These are phyloP conservation scores for Glaciozyma martinii DNA, from an alignment of 768 basidiomycete genomes.

Conservation along the genomic window DNA sequence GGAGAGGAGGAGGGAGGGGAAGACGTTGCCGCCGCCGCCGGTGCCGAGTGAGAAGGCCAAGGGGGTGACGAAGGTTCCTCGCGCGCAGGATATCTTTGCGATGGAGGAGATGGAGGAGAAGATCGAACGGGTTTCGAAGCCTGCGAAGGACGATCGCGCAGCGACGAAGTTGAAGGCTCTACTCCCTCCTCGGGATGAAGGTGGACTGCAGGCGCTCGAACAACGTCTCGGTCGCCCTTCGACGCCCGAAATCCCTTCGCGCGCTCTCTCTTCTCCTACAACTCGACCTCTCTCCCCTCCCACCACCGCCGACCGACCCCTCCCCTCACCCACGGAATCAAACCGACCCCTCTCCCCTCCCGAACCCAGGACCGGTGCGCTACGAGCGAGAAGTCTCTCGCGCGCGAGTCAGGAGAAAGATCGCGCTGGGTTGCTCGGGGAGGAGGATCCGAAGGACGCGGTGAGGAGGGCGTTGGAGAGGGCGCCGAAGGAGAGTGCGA, in stretches of 20 bases:
- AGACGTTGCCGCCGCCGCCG: constrained; percentile 5
- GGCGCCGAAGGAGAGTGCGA: too few relatives aligned
- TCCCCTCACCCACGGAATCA: neutral
- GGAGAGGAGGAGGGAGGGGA: constrained; percentile 3
- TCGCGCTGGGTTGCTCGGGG: neutral
- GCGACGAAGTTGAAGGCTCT: neutral
- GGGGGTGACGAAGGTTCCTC: neutral
- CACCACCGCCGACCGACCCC: neutral
- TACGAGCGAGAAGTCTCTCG: constrained; percentile 10
- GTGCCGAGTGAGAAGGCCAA: neutral
- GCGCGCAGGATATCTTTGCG: constrained; percentile 12
- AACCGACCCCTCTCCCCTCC: neutral
- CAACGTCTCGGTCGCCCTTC: constrained; percentile 4
- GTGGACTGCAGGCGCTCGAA: constrained; percentile 6
- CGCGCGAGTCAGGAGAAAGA: constrained; percentile 3
- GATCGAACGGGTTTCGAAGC: too few relatives aligned
- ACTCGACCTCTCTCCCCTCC: neutral
- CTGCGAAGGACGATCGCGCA: neutral
- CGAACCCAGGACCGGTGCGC: neutral
- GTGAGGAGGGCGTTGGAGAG: constrained; percentile 1
- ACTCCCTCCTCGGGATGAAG: neutral
- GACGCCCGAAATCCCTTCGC: neutral
- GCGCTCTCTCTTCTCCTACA: neutral
- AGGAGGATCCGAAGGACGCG: constrained; percentile 12
- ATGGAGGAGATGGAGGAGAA: too few relatives aligned